Evolutionary conservation across 2,329 filamentous ascomycete genomes (phyloP), one percentile per base, ranked within the genome.

Genomic region (Aureobasidium mangrovei): DNA sequence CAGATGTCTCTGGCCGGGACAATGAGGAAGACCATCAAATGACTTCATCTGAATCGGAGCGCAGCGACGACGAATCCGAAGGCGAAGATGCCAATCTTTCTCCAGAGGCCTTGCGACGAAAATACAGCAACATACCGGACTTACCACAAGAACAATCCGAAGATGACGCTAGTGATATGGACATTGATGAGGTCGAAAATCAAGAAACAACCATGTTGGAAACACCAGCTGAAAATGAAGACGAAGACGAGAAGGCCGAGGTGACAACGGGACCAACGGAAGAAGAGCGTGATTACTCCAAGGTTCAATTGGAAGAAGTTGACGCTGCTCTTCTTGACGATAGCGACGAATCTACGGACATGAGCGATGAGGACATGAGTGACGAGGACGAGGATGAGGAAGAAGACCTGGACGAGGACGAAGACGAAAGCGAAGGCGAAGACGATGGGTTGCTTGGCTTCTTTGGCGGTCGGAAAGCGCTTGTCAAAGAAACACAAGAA

Each of bases 81-180:
- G 64, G 71, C 9, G 81, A 77, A 7, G 83, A 86, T 56, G 84
- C 85, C 57, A 75, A 76, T 8, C 73, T 89, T 3, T 86, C 84
- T 0, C 80, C 84, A 57, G 85, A 87, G 55, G 81, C 88, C 63
- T 67, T 88, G 10, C 78, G 76, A 28, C 76, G 77, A 38, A 89
- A 89, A 65, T 89, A 88, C 59, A 80, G 81, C 7, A 76, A 83
- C 52, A 71, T 88, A 5, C 82, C 83, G 0, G 74, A 18, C 58
- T 68, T 64, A n/a, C 61, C 57, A 4, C 63, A 38, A n/a, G 53
- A 53, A n/a, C 12, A 58, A 10, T 60, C 57, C 9, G 60, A 63
- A 18, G 59, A 61, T 7, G 59, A 51, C n/a, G 66, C 61, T 9
- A 64, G 63, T 4, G 67, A 70, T 39, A 59, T 61, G 7, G 65